These are phyloP conservation scores for Acer yangbiense DNA, from an alignment of 345 rosid species.

Conservation along the genomic window DNA sequence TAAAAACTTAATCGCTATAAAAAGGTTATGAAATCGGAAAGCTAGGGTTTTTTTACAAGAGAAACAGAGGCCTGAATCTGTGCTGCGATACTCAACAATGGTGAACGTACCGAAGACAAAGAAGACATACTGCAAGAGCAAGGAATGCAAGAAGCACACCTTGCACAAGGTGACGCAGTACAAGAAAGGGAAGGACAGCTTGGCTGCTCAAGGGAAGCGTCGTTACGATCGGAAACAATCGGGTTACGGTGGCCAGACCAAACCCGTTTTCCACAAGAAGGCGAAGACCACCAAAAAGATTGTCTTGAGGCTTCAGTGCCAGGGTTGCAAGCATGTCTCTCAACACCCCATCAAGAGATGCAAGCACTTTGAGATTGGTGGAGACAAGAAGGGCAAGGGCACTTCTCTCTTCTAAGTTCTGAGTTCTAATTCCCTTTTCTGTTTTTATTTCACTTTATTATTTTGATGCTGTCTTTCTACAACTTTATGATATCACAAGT, in stretches of 20 bases:
- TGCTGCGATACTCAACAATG: slow-evolving; percentile 13
- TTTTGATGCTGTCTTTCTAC: not conserved
- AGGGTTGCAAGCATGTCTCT: slow-evolving; percentile 77
- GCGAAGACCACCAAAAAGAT: slow-evolving; percentile 89
- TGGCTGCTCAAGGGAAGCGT: slow-evolving; percentile 76
- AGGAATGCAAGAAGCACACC: slow-evolving; percentile 80
- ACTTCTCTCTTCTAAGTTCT: slow-evolving; percentile 53
- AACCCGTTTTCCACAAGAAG: slow-evolving; percentile 88
- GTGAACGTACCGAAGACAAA: slow-evolving; percentile 87
- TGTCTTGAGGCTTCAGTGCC: slow-evolving; percentile 81
- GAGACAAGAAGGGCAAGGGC: slow-evolving; percentile 75
- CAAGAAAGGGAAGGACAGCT: slow-evolving; percentile 84
- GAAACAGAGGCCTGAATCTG: not conserved
- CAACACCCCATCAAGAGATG: slow-evolving; percentile 76
- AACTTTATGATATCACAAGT: not conserved
- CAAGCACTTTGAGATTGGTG: slow-evolving; percentile 80
- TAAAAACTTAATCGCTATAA: not conserved
- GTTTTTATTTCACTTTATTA: not conserved
- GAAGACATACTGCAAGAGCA: slow-evolving; percentile 82
- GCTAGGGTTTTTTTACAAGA: not conserved
- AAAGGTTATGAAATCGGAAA: not conserved
- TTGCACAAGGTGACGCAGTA: slow-evolving; percentile 83
- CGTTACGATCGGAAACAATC: slow-evolving; percentile 83
- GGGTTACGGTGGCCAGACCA: slow-evolving; percentile 85
- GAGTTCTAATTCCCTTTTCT: not conserved